Evolutionary conservation across 2,329 filamentous ascomycete genomes (phyloP), one percentile per base, ranked within the genome.

Genomic region (Monilinia fructigena): DNA sequence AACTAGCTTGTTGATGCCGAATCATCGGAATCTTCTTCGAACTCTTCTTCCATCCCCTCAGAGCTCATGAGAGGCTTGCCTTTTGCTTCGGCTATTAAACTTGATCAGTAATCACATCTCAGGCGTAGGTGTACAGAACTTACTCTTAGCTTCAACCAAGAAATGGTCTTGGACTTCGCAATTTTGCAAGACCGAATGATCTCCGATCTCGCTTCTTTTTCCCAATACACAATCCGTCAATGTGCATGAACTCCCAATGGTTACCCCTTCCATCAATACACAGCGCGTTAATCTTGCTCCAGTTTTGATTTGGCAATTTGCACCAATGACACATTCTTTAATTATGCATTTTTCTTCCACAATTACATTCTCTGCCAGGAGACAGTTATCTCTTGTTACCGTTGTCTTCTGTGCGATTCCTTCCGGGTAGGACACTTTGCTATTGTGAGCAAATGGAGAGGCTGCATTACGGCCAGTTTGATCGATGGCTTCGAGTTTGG

Each of bases 81-180:
- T 76, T 88, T 89, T 67, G 88, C 86, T 77, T 89, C 86, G 67
- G 86, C 86, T 89, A 72, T 67, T 69, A 65, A 16, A 48, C 26
- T 59, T 53, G 45, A 26, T 65, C 10, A 59, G 62, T 26, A 38
- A 38, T 35, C n/a, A 50, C 38, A 16, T 60, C 45, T 60, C 45
- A 26, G 14, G 20, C 26, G 2, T 18, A 16, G 31, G 45, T 7
- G 7, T 18, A 26, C 42, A 60, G 16, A 59, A 83, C 86, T 82
- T 80, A 89, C 86, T 88, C 76, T 79, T 90, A n/a, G 91, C 85
- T 74, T 96, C 93, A 55, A 93, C 88, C 1, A 97, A 84, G 11
- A 94, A 82, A 75, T 94, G 94, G 77, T 97, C 92, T 76, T 97
- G 93, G 6, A 98, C 89, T 78, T 98, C 93, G 73, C 93, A 97